Evolutionary conservation across 1,284 basidiomycete genomes (phyloP), one percentile per base, ranked within the genome.

Genomic region (Cystobasidium pallidum): DNA sequence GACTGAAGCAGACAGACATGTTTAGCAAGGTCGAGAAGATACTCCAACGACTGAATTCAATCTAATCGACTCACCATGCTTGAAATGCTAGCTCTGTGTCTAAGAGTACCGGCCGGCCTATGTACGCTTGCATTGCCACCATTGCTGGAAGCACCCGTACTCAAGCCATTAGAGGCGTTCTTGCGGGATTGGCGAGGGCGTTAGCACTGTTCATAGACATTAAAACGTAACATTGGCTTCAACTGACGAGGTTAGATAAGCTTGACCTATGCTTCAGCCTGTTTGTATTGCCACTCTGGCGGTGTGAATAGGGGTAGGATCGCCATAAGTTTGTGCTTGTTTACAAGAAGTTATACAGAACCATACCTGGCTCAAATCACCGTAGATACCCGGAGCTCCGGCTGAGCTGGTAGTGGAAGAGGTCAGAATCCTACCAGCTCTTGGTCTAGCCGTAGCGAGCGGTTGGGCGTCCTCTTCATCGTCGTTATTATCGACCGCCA

Each of bases 241-340:
- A 45, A 19, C 62, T 64, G 19, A 64, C 62, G 45, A 64, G 30
- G 34, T 64, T 64, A 13, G 62, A 64, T 28, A 64, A n/a, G 47
- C 62, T 64, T 49, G 62, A 64, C 45, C 62, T 64, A 39, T 64
- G 62, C 26, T n/a, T 64, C 45, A 64, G 32, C 26, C 39, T 43
- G 41, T 41, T 45, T 8, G 36, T 11, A 43, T 28, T 21, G n/a
- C 58, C 41, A 34, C 58, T 61, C 39, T 45, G 6, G 19, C 10
- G 1, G 7, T 34, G 57, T 2, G 57, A n/a, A 54, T 2, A n/a
- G 58, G 11, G 13, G 2, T 17, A 3, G 21, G 21, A 26, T 17
- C 11, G n/a, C 28, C 58, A 45, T n/a, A n/a, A n/a, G 7, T 34
- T 36, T 36, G 54, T 24, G 36, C 36, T 61, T 61, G 58, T 61